Base-by-base conservation (phyloP, 208 protist genomes). In the Acanthamoeba quina region DNA sequence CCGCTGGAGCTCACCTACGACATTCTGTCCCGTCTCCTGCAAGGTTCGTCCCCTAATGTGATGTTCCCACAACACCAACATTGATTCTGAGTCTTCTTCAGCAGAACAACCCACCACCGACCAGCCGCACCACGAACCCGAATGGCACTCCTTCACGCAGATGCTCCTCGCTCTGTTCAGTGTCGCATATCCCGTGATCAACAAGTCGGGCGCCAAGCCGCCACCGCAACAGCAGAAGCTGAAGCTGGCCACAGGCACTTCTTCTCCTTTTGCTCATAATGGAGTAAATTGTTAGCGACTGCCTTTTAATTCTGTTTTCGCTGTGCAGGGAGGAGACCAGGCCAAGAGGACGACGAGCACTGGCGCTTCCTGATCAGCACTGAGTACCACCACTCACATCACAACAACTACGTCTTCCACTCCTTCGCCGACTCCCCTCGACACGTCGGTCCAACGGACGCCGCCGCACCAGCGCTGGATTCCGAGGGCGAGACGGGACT, bases 351-450 rank as follows among this genome's bases (percentile, higher is more conserved):
- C 21, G 72, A 80, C 37, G 72, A 80, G 72, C 37, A 52, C 72
- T 80, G 72, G 72, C 34, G 52, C 0, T 80, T 80, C 72, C 72
- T 80, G 21, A 47, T 80, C 72, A 29, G 41, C 41, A 80, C 37
- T 9, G 72, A 80, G 19, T 80, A 80, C 9, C 72, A 80, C 52
- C 72, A 52, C n/a, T 52, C 21, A 5, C 41, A 52, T 17, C 31
- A 52, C 72, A 52, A 80, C 41, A 80, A 80, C 72, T 44, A 52
- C 72, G 72, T 52, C 37, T 80, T 80, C 72, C 72, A 52, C 41
- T 44, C 72, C 21, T 52, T 80, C 7, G 11, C 41, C 72, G 41
- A 44, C 17, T 44, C 17, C 11, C 64, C 64, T 19, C 13, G 68
- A 19, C 19, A 29, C 68, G 68, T 34, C 24, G 68, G 24, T 4